Evolutionary conservation across 1,139 yeast genomes (phyloP), one percentile per base, ranked within the genome.

Genomic region (Hanseniaspora uvarum): DNA sequence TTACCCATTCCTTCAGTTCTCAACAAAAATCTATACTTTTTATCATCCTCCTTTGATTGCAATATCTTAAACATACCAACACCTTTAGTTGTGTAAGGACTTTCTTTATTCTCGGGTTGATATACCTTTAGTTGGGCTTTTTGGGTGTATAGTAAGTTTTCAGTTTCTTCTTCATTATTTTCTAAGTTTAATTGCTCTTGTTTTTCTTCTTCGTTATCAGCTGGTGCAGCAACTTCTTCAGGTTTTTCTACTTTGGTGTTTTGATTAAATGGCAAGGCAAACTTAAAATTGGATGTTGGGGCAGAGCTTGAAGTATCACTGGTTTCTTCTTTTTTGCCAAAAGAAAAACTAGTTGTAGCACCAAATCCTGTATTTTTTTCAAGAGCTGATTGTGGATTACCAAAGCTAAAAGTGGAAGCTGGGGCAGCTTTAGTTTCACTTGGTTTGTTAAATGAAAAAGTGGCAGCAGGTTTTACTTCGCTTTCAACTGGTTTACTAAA

Each of bases 1-100:
- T 94, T 75, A 47, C 85, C 84, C 43, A 89, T 80, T 39, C 96
- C 96, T 56, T 89, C 97, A 0, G 96, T 86, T 62, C 97, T 80
- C 26, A 92, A 75, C 44, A 92, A 70, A 14, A 86, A 70, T 64
- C 98, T 79, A 2, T 81, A 67, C 65, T 86, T 86, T 2, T 72
- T 68, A 4, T 80, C 77, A 31, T 69, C 70, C 1, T 71, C 74
- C 52, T 74, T 75, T 61, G 82, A 76, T 56, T 76, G 79, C 57
- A 89, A 71, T 12, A 92, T 72, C 62, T 86, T 84, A 60, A 89
- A 72, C 53, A 83, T 88, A 3, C 98, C 98, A 1, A 88, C 72
- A 8, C 97, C 97, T 60, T 78, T 77, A 21, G 79, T 70, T 24
- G 70, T 72, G 62, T 83, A 83, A 11, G 78, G 77, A 19, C 78